Evolutionary conservation across 352 stramenopile species (phyloP).

Genomic region (Pythium utonaiense): DNA sequence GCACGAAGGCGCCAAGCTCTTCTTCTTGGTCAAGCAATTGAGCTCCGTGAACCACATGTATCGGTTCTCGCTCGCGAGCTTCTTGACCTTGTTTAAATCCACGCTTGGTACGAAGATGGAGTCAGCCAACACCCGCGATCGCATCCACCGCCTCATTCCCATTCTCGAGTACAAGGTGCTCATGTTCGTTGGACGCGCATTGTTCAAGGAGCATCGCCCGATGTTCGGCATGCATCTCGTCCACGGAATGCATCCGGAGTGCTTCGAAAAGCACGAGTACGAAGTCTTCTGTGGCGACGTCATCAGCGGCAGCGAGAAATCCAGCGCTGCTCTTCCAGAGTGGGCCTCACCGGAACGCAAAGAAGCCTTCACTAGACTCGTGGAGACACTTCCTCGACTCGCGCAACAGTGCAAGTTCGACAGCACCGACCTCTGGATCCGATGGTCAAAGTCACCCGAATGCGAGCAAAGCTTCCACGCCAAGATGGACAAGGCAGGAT

Average conservation of each 20-base stretch:
- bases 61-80: conserved; percentile 91
- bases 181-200: conserved; percentile 88
- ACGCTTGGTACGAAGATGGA: conserved; percentile 84
- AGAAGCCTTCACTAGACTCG: conserved; percentile 75
- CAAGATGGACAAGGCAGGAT: conserved; percentile 67
- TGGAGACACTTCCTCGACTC: conserved; percentile 69
- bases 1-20: conserved; percentile 86
- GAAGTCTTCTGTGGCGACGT: conserved; percentile 90
- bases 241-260: conserved; percentile 89
- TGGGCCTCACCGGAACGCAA: conserved; percentile 85
- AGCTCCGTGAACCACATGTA: conserved; percentile 94
- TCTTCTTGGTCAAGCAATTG: conserved; percentile 92
- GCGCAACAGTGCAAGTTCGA: conserved; percentile 79
- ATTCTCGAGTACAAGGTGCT: conserved; percentile 89
- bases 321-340: conserved; percentile 39
- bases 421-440: conserved; percentile 82
- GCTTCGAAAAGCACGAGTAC: conserved; percentile 93
- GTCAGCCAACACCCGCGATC: conserved; percentile 64
- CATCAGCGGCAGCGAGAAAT: conserved; percentile 37
- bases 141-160: conserved; percentile 78
- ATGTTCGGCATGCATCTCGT: conserved; percentile 95
- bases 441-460: conserved; percentile 86
- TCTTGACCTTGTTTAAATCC: conserved; percentile 85
- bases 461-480: conserved; percentile 91
- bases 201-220: conserved; percentile 93